Evolutionary conservation across 176 grass and related monocot species (phyloP), one percentile per base, ranked within the genome.

Genomic region (Phragmites australis): DNA sequence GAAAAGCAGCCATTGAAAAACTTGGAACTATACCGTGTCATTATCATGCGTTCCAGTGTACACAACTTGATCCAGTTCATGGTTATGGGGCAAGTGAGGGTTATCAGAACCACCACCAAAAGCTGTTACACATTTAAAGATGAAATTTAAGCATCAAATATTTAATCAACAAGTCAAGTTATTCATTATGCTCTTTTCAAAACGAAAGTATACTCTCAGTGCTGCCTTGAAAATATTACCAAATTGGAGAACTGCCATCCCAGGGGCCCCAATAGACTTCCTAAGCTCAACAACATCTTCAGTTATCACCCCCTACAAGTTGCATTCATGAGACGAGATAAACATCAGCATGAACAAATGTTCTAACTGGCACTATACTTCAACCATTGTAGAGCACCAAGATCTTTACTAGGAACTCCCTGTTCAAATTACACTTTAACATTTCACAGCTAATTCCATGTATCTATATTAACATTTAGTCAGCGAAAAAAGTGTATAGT

Each of bases 31-130:
- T n/a, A 97, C 94, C 37, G 94, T 97, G 65, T 97, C 92, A 63
- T 97, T 97, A 69, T 97, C 94, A 83, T 97, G 94, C 50, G 94
- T 97, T 84, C 94, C 94, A 61, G 94, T 97, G 60, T 97, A 97
- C 53, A 94, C 94, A 71, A 97, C 92, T 94, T 97, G 94, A 74
- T 97, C 81, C 44, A 83, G 30, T 92, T 97, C 94, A 85, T 97
- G 94, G 65, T 97, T 97, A 83, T 97, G 94, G 49, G 31, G 89
- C 81, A 97, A 91, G 77, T 97, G 89, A 75, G 94, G 94, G 52
- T 94, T 97, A 67, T 80, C 87, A 69, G 87, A 81, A 75, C 90
- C 92, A 81, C 94, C 65, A 48, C 94, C 94, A 64, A 94, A 97
- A 59, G 85, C 94, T 97, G 81, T 31, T 18, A 12, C 65, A 78